Evolutionary conservation across 257 asterid species (phyloP).

Genomic region (Solanum piurae): DNA sequence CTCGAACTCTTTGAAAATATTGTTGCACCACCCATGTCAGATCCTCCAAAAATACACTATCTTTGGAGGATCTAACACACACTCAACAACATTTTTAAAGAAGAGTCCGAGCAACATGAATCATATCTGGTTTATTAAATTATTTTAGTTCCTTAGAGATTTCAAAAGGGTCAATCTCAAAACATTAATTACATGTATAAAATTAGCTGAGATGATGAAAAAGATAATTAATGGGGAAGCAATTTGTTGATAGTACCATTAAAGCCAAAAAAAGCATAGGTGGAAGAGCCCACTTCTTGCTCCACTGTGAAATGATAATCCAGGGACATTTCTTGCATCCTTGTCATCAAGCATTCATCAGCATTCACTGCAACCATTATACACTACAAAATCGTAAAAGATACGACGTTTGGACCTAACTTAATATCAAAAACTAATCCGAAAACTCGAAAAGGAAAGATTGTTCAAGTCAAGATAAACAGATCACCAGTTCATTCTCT

Average conservation of each 20-base stretch:
- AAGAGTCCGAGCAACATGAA: background rate
- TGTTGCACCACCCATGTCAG: fast-evolving
- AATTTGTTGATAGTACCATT: constrained; percentile 27
- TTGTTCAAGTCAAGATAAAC: background rate
- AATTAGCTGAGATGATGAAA: background rate
- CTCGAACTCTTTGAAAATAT: background rate
- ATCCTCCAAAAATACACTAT: background rate
- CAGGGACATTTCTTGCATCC: constrained; percentile 64
- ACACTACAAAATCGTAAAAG: background rate
- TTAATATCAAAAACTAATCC: background rate
- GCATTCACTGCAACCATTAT: constrained; percentile 42
- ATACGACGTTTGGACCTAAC: background rate
- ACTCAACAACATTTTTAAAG: background rate
- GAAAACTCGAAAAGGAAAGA: background rate
- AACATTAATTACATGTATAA: background rate
- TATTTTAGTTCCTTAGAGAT: background rate
- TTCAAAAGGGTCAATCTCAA: background rate
- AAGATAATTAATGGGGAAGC: background rate
- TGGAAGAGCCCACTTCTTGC: constrained; percentile 62
- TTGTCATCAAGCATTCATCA: constrained; percentile 60
- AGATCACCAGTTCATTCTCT: background rate
- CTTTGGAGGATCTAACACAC: background rate
- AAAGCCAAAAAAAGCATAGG: constrained; percentile 58
- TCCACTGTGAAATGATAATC: constrained; percentile 58
- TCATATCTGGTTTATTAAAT: background rate